A percentile compares a stretch with the other conserved stretches of the same genome.
These are phyloP conservation scores for Entomortierella parvispora DNA, from an alignment of 192 early-diverging fungal genomes.

Conservation along the genomic window DNA sequence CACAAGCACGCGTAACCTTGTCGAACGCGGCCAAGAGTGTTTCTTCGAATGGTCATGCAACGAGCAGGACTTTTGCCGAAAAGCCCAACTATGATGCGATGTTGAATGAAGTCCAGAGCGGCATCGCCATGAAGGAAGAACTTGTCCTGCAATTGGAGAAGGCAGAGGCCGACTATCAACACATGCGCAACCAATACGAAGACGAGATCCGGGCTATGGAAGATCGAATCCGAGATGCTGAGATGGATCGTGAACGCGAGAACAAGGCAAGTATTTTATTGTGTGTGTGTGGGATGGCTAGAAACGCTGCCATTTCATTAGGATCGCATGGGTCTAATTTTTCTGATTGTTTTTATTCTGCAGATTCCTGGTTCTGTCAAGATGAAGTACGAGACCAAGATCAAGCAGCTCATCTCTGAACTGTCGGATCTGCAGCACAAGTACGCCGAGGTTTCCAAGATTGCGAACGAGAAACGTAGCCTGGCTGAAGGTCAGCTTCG, in stretches of 20 bases:
- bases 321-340: neutral
- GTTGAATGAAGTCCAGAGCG: constrained; percentile 69
- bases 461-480: constrained; percentile 58
- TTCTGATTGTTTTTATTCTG: neutral
- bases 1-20: neutral
- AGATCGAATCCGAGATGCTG: constrained; percentile 70
- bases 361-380: constrained; percentile 59
- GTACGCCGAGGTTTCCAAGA: constrained; percentile 62
- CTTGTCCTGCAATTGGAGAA: constrained; percentile 65
- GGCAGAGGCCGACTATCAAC: constrained; percentile 64
- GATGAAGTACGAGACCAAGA: constrained; percentile 66
- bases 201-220: constrained; percentile 73
- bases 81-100: constrained; percentile 49
- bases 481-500: constrained; percentile 69
- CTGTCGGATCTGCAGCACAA: constrained; percentile 64
- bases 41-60: too few species aligned
- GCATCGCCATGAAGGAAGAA: constrained; percentile 69
- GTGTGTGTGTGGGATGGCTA: constrained; percentile 12
- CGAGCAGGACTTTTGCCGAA: constrained; percentile 8
- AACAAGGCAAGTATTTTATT: constrained; percentile 52
- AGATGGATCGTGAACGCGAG: constrained; percentile 64
- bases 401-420: constrained; percentile 64
- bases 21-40: constrained; percentile 24
- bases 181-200: constrained; percentile 74
- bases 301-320: neutral